Evolutionary conservation across 495 filamentous ascomycete genomes (phyloP), one percentile per base, ranked within the genome.

Genomic region (Melanomma pulvis-pyrius): DNA sequence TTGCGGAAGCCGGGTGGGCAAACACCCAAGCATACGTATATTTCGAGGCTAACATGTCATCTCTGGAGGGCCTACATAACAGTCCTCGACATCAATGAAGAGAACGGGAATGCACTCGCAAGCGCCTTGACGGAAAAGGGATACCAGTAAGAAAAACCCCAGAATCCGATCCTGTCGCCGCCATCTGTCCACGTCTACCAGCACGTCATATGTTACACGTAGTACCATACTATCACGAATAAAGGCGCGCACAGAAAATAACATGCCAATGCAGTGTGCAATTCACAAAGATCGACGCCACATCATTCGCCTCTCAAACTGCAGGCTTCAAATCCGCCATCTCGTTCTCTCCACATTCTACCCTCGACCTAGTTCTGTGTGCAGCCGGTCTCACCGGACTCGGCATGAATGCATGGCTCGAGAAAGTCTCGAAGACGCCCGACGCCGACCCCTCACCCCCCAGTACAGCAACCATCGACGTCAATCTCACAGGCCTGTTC

Each of bases 31-130:
- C 47, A 0, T 1, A 30, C 34, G 29, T 9, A 12, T 51, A 26
- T 8, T 22, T 2, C 15, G 30, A n/a, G 5, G 15, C 47, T 61
- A 29, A 60, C 26, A 24, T 19, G 84, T 76, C 84, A 82, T 76
- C 84, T 82, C 74, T 82, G 78, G 17, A 72, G 73, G 8, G 73
- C 72, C 15, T 62, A 41, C 19, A 70, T 75, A 29, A 75, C 72
- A 0, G 63, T 74, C 25, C 73, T 68, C 21, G 73, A 75, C 32
- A 66, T 74, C 52, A 73, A 74, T 28, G 48, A 66, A 41, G 29
- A 63, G 3, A 11, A 13, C 25, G 73, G 67, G 15, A 67, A 63
- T 26, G 52, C 50, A 0, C 54, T 65, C 11, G 59, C 48, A 15
- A 22, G 60, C 17, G 39, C 51, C 19, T 34, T 67, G 22, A 48